Conservation (phyloP, 2,329 filamentous ascomycete species). For the Colletotrichum siamense region DNA sequence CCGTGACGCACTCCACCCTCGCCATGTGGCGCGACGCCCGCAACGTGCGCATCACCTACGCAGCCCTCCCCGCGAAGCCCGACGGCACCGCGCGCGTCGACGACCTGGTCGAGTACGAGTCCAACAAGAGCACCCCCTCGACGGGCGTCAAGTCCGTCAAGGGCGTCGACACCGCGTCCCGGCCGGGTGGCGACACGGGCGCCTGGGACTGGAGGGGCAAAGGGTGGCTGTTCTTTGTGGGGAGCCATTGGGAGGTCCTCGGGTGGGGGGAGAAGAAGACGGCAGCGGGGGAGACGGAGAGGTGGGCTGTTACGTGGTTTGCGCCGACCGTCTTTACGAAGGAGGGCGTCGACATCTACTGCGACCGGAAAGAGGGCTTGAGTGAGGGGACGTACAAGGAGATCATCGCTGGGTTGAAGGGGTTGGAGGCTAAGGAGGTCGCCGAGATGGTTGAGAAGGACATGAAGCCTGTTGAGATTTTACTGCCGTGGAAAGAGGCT, state of each 20-base stretch:
- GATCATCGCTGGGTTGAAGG: conserved; percentile 61
- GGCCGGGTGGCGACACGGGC: conserved; percentile 33
- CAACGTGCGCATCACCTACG: conserved; percentile 84
- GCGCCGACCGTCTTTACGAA: conserved; percentile 83
- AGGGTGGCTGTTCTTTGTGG: conserved; percentile 74
- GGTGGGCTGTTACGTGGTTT: conserved; percentile 87
- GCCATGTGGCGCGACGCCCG: conserved; percentile 81
- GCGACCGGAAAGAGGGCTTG: conserved; percentile 65
- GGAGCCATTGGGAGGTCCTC: conserved; percentile 81
- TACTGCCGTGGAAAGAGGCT: conserved; percentile 52
- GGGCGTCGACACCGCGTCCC: conserved; percentile 64
- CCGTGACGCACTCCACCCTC: conserved; percentile 77
- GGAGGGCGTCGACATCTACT: conserved; percentile 82
- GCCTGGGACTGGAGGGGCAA: conserved; percentile 81
- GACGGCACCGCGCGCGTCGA: conserved; percentile 60
- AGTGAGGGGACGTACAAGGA: conserved; percentile 59
- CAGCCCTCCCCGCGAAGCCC: conserved; percentile 46
- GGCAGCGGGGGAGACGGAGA: conserved; percentile 49
- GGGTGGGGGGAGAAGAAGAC: conserved; percentile 68
- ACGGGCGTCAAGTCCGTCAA: conserved; percentile 61
- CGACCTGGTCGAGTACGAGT: conserved; percentile 76
- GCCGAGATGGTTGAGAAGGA: conserved; percentile 52
- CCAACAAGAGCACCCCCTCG: conserved; percentile 40
- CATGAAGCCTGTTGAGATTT: conserved; percentile 57
- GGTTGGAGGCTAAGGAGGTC: conserved; percentile 61